A percentile compares a stretch with the other conserved stretches of the same genome.
phyloP scores from a whole-genome alignment of 2,329 filamentous ascomycete genomes.

The Fusarium nygamai region DNA sequence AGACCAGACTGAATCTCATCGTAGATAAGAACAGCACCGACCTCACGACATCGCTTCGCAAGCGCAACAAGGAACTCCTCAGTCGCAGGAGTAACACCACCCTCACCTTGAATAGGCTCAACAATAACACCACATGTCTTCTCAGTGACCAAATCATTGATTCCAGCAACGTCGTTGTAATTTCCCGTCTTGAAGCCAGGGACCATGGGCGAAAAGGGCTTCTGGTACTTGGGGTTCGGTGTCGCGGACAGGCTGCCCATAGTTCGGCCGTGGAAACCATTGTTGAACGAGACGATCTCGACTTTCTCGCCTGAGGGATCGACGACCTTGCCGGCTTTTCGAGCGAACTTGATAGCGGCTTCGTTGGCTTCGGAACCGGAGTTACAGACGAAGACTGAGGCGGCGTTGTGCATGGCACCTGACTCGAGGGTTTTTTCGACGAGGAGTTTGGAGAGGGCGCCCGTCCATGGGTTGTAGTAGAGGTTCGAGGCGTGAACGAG shows the following conservation, averaged over 20 bases:
- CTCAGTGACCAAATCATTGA: slow-evolving; percentile 80
- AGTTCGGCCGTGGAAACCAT: slow-evolving; percentile 94
- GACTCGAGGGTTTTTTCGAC: slow-evolving; percentile 82
- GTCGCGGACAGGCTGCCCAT: slow-evolving; percentile 97
- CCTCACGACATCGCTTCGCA: slow-evolving; percentile 84
- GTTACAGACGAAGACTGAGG: slow-evolving; percentile 91
- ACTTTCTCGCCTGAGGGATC: slow-evolving; percentile 78
- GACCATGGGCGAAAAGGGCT: slow-evolving; percentile 93
- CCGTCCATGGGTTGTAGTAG: slow-evolving; percentile 97
- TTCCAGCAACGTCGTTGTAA: slow-evolving; percentile 81
- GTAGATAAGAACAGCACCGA: slow-evolving; percentile 89
- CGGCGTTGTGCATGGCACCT: slow-evolving; percentile 83
- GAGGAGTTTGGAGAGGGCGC: slow-evolving; percentile 84
- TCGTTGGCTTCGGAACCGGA: slow-evolving; percentile 98
- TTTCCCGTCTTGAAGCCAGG: slow-evolving; percentile 89
- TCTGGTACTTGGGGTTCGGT: slow-evolving; percentile 97
- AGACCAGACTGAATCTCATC: slow-evolving; percentile 98
- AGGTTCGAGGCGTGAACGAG: slow-evolving; percentile 94
- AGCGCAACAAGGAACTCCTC: slow-evolving; percentile 86
- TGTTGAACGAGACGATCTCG: slow-evolving; percentile 90
- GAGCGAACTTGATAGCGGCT: slow-evolving; percentile 94
- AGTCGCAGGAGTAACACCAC: slow-evolving; percentile 85
- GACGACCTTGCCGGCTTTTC: slow-evolving; percentile 84
- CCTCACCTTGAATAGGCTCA: slow-evolving; percentile 97
- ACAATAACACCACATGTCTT: slow-evolving; percentile 94